Base-by-base conservation (phyloP, 306 rosid genomes). In the Corylus avellana region DNA sequence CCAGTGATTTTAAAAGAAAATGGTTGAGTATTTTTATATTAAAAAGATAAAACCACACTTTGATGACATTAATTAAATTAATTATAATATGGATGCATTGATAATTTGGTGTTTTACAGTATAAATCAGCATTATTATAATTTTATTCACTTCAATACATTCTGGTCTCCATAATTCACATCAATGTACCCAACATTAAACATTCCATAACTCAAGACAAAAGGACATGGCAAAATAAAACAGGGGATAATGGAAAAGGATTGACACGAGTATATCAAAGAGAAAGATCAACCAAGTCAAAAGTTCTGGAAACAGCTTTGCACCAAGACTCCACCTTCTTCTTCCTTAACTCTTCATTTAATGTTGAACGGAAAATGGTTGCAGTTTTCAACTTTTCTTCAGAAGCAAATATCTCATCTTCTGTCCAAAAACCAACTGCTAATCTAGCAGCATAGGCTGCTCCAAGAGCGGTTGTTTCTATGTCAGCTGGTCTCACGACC, bases 391-490 rank as follows among this genome's bases (percentile, higher is more conserved):
- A 37, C 82, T 84, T 90, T 8, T 80, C 90, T 54, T 63, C 82
- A 0, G 88, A 25, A 71, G 56, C 87, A 44, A 95, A 91, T 55
- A 93, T 49, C 56, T 78, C 84, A 16, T 86, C 87, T 84, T 93
- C n/a, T n/a, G n/a, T n/a, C n/a, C n/a, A n/a, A n/a, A n/a, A n/a
- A n/a, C n/a, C n/a, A n/a, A n/a, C n/a, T n/a, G n/a, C n/a, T n/a
- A n/a, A n/a, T n/a, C n/a, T n/a, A n/a, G n/a, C n/a, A n/a, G n/a
- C n/a, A n/a, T n/a, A 95, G 13, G 97, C n/a, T 67, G 98, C 99
- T 64, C 99, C 99, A 3, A 88, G 94, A 12, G 99, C 98, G 22
- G 99, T 95, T 18, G 98, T 95, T 87, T 95, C 99, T 13, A 84
- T 88, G 84, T 95, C 96, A 12, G 87, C 86, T 25, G 99, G 99